Conservation (phyloP, 2,329 filamentous ascomycete species). For the Neonectria sp. region DNA sequence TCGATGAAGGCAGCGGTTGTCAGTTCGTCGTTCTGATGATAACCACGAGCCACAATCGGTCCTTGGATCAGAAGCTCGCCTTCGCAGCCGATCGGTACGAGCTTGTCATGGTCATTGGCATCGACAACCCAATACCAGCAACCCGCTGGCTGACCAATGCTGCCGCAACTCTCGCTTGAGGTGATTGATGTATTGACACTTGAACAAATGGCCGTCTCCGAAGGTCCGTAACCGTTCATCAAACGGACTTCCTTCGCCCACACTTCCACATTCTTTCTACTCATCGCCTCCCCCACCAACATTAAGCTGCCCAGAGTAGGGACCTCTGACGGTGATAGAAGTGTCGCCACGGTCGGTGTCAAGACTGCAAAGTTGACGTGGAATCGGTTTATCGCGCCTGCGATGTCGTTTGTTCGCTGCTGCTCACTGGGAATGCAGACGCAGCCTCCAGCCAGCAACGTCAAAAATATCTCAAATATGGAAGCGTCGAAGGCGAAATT, state of each 20-base stretch:
- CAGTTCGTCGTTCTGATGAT: conserved; percentile 10
- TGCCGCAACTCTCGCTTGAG: conserved; percentile 12
- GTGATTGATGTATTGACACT: conserved; percentile 12
- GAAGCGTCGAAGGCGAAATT: conserved; percentile 16
- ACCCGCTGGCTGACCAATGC: conserved; percentile 13
- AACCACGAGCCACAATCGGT: conserved; percentile 15
- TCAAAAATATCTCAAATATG: conserved; percentile 15
- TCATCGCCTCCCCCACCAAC: conserved; percentile 14
- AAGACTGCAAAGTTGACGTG: conserved; percentile 13
- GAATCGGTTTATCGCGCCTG: conserved; percentile 15
- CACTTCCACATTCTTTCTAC: conserved; percentile 6
- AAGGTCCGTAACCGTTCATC: conserved; percentile 12
- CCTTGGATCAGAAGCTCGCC: conserved; percentile 14
- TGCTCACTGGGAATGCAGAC: conserved; percentile 12
- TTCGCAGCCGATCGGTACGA: conserved; percentile 14
- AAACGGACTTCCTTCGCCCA: conserved; percentile 11
- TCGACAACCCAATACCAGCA: conserved; percentile 13
- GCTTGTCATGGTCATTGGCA: conserved; percentile 13
- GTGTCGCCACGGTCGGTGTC: conserved; percentile 13
- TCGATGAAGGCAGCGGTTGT: conserved; percentile 8
- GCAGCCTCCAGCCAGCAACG: conserved; percentile 15
- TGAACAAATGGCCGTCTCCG: conserved; percentile 14
- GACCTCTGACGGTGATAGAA: conserved; percentile 11
- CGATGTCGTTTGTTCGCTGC: conserved; percentile 10
- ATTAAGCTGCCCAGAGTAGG: conserved; percentile 11